A percentile compares a stretch with the other conserved stretches of the same genome.
Evolutionary conservation across 495 filamentous ascomycete genomes (phyloP).

Genomic region (Cenococcum geophilum): DNA sequence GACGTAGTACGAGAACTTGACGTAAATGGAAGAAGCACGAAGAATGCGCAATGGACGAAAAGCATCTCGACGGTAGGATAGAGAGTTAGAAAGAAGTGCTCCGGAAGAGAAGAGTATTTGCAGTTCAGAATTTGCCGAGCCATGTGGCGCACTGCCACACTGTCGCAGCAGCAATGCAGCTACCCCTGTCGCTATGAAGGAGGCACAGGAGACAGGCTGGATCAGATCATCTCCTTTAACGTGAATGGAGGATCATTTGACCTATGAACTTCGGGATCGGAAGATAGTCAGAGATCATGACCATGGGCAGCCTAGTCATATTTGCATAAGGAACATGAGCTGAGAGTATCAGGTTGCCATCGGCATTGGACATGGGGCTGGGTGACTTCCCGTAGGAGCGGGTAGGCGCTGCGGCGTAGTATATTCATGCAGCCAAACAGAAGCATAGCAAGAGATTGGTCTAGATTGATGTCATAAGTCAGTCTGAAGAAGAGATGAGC

Average conservation of each 20-base stretch:
- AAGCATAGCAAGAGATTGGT: background rate
- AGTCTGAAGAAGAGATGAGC: background rate
- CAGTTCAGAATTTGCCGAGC: background rate
- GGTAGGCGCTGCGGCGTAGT: constrained; percentile 3
- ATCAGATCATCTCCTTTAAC: background rate
- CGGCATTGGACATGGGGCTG: background rate
- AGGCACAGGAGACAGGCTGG: background rate
- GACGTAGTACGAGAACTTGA: too few relatives aligned
- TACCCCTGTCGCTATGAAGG: background rate
- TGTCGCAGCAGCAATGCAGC: background rate
- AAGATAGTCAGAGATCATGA: background rate
- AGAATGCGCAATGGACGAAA: too few relatives aligned
- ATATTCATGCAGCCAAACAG: background rate
- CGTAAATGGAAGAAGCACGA: too few relatives aligned
- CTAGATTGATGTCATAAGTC: background rate
- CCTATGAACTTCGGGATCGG: background rate
- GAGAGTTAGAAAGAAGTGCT: too few relatives aligned
- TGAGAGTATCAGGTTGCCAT: background rate
- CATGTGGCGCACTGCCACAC: background rate
- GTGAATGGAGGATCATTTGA: background rate
- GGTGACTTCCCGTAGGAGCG: background rate
- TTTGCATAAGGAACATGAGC: background rate
- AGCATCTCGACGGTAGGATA: too few relatives aligned
- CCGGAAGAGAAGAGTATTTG: background rate
- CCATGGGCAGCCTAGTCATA: background rate